Percentiles rank a stretch among this genome's conserved stretches.
These are phyloP conservation scores for Vitis hybrid DNA, from an alignment of 177 flowering plant species.

Conservation along the genomic window DNA sequence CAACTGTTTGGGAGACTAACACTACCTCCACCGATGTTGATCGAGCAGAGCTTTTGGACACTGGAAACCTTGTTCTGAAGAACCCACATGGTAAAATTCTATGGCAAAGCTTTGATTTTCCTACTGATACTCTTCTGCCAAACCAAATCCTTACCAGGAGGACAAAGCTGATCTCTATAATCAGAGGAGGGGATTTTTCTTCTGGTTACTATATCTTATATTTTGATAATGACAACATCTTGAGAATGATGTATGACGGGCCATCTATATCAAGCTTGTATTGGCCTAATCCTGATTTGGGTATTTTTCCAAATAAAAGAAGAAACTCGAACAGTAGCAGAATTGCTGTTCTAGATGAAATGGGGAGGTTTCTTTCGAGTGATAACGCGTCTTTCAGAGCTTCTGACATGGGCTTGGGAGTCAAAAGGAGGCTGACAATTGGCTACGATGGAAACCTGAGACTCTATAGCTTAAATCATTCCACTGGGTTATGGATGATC, in stretches of 20 bases:
- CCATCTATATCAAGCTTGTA: conserved; percentile 19
- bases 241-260: conserved; percentile 16
- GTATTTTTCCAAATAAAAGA: conserved; percentile 11
- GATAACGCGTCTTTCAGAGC: conserved; percentile 26
- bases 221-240: conserved; percentile 25
- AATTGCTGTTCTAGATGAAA: conserved; percentile 13
- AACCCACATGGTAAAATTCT: background rate
- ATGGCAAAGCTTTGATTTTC: conserved; percentile 29
- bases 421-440: conserved; percentile 29
- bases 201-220: conserved; percentile 19
- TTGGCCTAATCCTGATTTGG: conserved; percentile 9
- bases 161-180: conserved; percentile 11
- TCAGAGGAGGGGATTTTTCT: background rate
- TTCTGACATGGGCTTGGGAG: conserved; percentile 30
- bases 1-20: conserved; percentile 18
- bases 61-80: conserved; percentile 24
- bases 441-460: conserved; percentile 40
- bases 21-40: background rate
- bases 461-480: conserved; percentile 26
- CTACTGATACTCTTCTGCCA: conserved; percentile 29
- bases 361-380: conserved; percentile 18
- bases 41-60: conserved; percentile 3
- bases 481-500: conserved; percentile 19
- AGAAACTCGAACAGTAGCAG: conserved; percentile 23
- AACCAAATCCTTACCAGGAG: conserved; percentile 19